These are phyloP conservation scores for Furcasterigmium sp. DNA, from an alignment of 2,329 filamentous ascomycete species.

Conservation along the genomic window DNA sequence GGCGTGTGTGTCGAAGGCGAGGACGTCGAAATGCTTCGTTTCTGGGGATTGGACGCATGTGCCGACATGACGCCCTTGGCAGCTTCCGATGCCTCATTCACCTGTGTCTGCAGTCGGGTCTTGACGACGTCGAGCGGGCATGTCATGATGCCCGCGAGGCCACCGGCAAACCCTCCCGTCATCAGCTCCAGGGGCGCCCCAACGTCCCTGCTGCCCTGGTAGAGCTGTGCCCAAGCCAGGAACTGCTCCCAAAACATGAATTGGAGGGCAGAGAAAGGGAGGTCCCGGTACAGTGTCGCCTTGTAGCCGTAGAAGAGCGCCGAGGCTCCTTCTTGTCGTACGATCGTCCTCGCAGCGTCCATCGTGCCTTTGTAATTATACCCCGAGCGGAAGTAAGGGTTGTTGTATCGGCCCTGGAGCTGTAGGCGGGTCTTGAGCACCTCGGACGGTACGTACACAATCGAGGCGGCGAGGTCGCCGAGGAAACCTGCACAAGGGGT, in stretches of 20 bases:
- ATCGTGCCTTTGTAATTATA: slow-evolving; percentile 90
- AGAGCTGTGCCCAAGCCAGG: slow-evolving; percentile 72
- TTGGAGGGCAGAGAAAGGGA: slow-evolving; percentile 93
- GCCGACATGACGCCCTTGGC: slow-evolving; percentile 11
- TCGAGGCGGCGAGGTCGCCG: slow-evolving; percentile 84
- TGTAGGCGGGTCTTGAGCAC: slow-evolving; percentile 97
- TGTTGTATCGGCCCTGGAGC: slow-evolving; percentile 91
- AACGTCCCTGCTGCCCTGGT: slow-evolving; percentile 76
- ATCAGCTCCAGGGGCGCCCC: slow-evolving; percentile 80
- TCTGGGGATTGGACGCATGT: slow-evolving; percentile 38
- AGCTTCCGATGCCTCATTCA: slow-evolving; percentile 29
- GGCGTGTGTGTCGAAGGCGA: slow-evolving; percentile 80
- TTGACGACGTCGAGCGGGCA: slow-evolving; percentile 97
- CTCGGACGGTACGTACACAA: slow-evolving; percentile 94
- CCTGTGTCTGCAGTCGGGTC: slow-evolving; percentile 90
- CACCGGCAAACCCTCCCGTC: slow-evolving; percentile 85
- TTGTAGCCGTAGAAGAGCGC: slow-evolving; percentile 97
- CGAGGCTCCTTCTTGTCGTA: slow-evolving; percentile 71
- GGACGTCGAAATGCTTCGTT: slow-evolving; percentile 79
- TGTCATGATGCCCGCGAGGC: slow-evolving; percentile 88
- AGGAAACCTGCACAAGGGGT: slow-evolving; percentile 61
- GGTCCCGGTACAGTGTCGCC: slow-evolving; percentile 87
- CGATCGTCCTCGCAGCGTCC: slow-evolving; percentile 82
- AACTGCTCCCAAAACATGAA: slow-evolving; percentile 99
- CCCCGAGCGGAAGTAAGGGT: slow-evolving; percentile 86